Evolutionary conservation across 1,139 yeast species (phyloP).

Genomic region (Suhomyces panamericanus): DNA sequence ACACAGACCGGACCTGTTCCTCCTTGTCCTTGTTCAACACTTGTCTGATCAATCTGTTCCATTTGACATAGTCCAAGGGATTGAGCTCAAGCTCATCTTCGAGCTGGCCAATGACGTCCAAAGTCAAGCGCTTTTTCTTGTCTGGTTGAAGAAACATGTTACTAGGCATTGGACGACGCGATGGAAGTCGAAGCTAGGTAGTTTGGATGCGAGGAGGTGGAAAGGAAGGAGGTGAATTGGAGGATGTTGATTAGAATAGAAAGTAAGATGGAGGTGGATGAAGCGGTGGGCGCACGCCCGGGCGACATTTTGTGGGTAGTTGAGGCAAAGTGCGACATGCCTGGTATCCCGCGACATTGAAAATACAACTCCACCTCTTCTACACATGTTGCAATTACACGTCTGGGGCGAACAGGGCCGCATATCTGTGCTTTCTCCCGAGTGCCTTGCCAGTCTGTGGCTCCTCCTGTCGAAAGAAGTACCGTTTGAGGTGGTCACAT

Average conservation of each 20-base stretch:
- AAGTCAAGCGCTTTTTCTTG: conserved; percentile 35
- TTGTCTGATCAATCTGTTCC: conserved; percentile 58
- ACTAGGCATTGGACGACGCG: conserved; percentile 9
- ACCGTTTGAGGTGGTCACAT: conserved; percentile 42
- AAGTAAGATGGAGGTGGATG: conserved; percentile 3
- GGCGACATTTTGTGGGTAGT: background rate
- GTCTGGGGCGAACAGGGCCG: conserved; percentile 53
- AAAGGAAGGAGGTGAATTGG: background rate
- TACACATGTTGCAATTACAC: conserved; percentile 34
- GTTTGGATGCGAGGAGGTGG: no score
- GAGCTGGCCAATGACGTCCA: conserved; percentile 56
- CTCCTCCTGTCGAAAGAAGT: conserved; percentile 17
- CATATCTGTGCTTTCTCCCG: conserved; percentile 43
- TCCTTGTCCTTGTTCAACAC: conserved; percentile 59
- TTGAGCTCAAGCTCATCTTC: conserved; percentile 60
- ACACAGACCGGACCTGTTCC: conserved; percentile 60
- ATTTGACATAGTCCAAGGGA: conserved; percentile 55
- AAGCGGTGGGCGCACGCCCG: conserved; percentile 5
- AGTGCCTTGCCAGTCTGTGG: conserved; percentile 41
- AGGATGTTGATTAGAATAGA: background rate
- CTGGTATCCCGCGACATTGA: background rate
- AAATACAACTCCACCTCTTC: background rate
- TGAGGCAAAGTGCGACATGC: background rate
- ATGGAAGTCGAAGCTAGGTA: background rate
- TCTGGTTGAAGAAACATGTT: conserved; percentile 27